A percentile compares a stretch with the other conserved stretches of the same genome.
Conservation (phyloP, 768 basidiomycete species). For the Artomyces pyxidatus region DNA sequence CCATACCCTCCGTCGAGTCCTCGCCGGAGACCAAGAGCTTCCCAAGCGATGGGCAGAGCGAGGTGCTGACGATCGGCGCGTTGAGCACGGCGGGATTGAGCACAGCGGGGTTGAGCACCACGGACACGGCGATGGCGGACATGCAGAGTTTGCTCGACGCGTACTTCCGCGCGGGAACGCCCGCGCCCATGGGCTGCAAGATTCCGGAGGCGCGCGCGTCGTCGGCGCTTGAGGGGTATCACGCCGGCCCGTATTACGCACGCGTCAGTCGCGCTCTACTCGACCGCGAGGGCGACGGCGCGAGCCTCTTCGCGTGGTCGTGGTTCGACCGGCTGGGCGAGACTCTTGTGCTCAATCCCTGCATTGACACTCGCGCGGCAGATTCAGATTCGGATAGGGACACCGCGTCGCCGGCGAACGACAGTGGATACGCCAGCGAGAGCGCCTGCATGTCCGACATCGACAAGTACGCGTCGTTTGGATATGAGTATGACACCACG, state of each 20-base stretch:
- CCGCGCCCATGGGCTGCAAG: neutral
- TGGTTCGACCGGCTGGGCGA: slow-evolving; percentile 11
- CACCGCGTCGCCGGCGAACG: slow-evolving; percentile 1
- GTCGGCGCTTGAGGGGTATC: slow-evolving; percentile 13
- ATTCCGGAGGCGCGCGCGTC: slow-evolving; percentile 12
- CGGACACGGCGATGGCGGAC: slow-evolving; percentile 6
- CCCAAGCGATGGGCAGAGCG: slow-evolving; percentile 17
- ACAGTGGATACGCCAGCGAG: slow-evolving; percentile 1
- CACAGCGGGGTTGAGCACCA: slow-evolving; percentile 8
- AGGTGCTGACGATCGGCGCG: slow-evolving; percentile 22
- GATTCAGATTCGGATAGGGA: slow-evolving; percentile 1
- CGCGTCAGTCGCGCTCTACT: slow-evolving; percentile 5
- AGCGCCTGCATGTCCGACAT: neutral
- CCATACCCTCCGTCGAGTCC: slow-evolving; percentile 8
- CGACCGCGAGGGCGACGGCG: slow-evolving; percentile 10
- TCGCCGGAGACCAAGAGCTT: neutral
- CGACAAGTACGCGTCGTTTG: slow-evolving; percentile 8
- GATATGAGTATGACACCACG: slow-evolving; percentile 6
- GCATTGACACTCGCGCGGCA: neutral
- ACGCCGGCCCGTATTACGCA: neutral
- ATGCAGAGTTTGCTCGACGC: slow-evolving; percentile 16
- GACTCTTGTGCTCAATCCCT: slow-evolving; percentile 7
- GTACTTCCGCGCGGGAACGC: slow-evolving; percentile 9
- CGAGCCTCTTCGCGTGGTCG: slow-evolving; percentile 15
- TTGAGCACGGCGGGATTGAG: slow-evolving; percentile 14